phyloP scores from a whole-genome alignment of 1,284 basidiomycete genomes.

The Ustilago curta region DNA sequence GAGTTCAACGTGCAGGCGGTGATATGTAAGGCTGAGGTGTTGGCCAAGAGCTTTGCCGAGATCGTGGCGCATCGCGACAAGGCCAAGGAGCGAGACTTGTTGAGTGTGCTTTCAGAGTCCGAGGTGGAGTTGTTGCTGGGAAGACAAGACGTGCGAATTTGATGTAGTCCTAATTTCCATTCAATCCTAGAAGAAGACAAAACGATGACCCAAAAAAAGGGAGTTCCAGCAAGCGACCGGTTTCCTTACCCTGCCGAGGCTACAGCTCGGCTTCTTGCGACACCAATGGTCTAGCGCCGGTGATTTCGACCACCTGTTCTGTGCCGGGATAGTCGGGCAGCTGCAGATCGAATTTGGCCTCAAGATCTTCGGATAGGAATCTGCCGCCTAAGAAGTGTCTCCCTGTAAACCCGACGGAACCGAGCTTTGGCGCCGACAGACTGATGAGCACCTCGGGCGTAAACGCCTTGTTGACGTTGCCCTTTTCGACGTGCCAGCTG shows the following conservation, averaged over 20 bases:
- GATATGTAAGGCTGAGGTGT: conserved; percentile 47
- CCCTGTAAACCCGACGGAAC: conserved; percentile 77
- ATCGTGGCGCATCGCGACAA: conserved; percentile 7
- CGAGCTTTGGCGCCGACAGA: conserved; percentile 93
- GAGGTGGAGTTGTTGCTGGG: conserved; percentile 18
- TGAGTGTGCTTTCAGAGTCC: conserved; percentile 11
- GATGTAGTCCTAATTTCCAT: not conserved
- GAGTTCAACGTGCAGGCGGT: conserved; percentile 43
- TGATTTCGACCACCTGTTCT: conserved; percentile 67
- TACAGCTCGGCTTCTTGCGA: conserved; percentile 17
- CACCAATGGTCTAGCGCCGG: conserved; percentile 44
- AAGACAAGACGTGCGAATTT: not conserved
- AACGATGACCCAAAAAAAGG: not conserved
- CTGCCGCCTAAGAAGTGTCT: conserved; percentile 94
- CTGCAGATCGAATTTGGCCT: conserved; percentile 52
- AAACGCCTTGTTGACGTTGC: conserved; percentile 73
- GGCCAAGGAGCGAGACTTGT: not conserved
- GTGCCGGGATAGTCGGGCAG: conserved; percentile 58
- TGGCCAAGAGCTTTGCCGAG: conserved; percentile 36
- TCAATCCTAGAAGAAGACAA: not conserved
- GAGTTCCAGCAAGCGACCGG: too few species aligned
- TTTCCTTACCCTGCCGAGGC: too few species aligned
- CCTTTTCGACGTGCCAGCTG: conserved; percentile 91
- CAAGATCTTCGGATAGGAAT: conserved; percentile 77
- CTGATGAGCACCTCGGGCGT: conserved; percentile 86